Evolutionary conservation across 345 rosid genomes (phyloP), one percentile per base, ranked within the genome.

Genomic region (Eutrema japonicum): DNA sequence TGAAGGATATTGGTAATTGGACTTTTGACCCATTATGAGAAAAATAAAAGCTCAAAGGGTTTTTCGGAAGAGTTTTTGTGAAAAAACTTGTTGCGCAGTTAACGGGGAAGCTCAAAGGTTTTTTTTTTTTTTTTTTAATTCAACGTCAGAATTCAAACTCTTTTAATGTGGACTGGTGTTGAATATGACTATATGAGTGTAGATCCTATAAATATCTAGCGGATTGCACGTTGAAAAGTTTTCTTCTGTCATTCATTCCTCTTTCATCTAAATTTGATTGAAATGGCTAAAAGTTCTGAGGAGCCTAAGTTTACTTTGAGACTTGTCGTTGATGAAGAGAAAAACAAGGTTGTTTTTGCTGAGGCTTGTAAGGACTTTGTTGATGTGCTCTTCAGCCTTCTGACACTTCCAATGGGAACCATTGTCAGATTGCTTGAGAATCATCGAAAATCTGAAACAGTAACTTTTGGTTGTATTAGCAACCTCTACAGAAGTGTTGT

Each of bases 361-460:
- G 36, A 33, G 36, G 36, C 36, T 4, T 1, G 36, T 33, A 33
- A 38, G 5, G 59, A 54, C 16, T 54, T 54, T 13, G 59, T 54
- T 54, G 59, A 54, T 54, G 59, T 54, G 18, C 59, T 54, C 59
- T 32, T 54, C 1, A 54, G 59, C 8, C 22, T 54, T 54, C 59
- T 54, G 59, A 54, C 59, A 13, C 40, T 54, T 22, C 59, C 59
- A 3, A 32, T 54, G 40, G 59, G 59, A 10, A 54, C 40, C 40
- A 54, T 54, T 54, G 59, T 54, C 11, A 54, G 59, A 54, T 54
- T 54, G 40, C 59, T 54, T 32, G 22, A 54, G 59, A 32, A 54
- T 3, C 59, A 54, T 32, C 40, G 22, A 32, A 54, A 54, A 54
- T 32, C 59, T 32, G 40, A 54, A 38, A 0, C 16, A 30, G 10